Conservation (phyloP, 2,329 filamentous ascomycete species). For the Ploettnerulaceae sp. region DNA sequence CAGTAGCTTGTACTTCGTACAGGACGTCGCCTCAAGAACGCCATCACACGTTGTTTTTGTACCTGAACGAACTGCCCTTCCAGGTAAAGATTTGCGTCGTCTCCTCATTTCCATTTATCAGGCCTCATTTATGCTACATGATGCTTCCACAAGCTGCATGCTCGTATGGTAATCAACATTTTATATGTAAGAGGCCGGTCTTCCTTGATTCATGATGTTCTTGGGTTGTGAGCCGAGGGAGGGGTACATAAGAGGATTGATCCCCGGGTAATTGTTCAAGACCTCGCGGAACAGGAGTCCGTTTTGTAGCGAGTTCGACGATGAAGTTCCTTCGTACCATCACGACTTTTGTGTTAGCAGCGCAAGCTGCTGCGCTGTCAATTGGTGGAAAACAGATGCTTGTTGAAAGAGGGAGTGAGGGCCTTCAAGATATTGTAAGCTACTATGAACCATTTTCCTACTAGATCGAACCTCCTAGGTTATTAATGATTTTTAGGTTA, state of each 20-base stretch:
- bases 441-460: background rate
- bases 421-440: conserved; percentile 52
- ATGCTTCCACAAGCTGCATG: background rate
- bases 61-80: conserved; percentile 12
- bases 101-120: background rate
- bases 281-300: background rate
- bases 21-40: background rate
- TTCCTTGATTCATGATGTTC: too few relatives aligned
- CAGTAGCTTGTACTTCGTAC: conserved; percentile 2
- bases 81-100: conserved; percentile 13
- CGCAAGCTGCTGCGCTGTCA: conserved; percentile 42
- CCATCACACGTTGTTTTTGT: conserved; percentile 6
- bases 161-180: too few relatives aligned
- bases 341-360: conserved; percentile 37
- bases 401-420: conserved; percentile 46
- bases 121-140: background rate
- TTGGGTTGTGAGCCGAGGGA: too few relatives aligned
- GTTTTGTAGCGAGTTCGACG: background rate
- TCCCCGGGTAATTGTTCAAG: background rate
- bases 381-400: conserved; percentile 46
- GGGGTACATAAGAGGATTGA: conserved; percentile 6
- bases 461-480: background rate
- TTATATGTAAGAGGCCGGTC: too few relatives aligned
- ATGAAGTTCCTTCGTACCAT: conserved; percentile 39
- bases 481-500: conserved; percentile 37